phyloP scores from a whole-genome alignment of 164 flowering plant genomes.

The Liriodendron chinense region DNA sequence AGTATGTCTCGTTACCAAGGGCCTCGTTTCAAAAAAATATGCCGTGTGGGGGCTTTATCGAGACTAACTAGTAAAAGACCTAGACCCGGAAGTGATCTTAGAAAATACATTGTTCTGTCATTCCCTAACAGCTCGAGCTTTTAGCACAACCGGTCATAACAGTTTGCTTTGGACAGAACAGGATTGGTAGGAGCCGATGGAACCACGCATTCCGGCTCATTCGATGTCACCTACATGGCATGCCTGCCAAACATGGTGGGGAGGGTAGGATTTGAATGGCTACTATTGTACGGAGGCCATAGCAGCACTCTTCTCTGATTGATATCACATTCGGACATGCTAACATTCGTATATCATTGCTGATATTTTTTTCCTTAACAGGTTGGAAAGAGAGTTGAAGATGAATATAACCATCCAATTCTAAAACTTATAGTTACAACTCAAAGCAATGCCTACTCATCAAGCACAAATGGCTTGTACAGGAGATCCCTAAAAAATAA shows the following conservation, averaged over 20 bases:
- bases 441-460: slow-evolving; percentile 34
- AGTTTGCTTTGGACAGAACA: slow-evolving; percentile 48
- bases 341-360: no score
- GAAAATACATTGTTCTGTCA: no score
- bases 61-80: no score
- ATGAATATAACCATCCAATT: background rate
- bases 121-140: no score
- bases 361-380: no score
- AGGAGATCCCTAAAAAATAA: slow-evolving; percentile 67
- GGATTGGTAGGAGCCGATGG: slow-evolving; percentile 61
- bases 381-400: background rate
- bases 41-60: no score
- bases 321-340: no score
- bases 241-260: slow-evolving; percentile 62
- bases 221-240: slow-evolving; percentile 51
- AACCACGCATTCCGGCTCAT: slow-evolving; percentile 53
- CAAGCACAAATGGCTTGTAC: slow-evolving; percentile 79
- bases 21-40: no score
- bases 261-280: slow-evolving; percentile 42
- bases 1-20: no score
- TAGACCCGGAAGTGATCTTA: no score
- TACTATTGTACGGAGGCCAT: slow-evolving; percentile 53
- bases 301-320: no score
- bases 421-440: background rate
- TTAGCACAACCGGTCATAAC: no score